Base-by-base conservation (phyloP, 2,329 filamentous ascomycete species). In the Venturia effusa region DNA sequence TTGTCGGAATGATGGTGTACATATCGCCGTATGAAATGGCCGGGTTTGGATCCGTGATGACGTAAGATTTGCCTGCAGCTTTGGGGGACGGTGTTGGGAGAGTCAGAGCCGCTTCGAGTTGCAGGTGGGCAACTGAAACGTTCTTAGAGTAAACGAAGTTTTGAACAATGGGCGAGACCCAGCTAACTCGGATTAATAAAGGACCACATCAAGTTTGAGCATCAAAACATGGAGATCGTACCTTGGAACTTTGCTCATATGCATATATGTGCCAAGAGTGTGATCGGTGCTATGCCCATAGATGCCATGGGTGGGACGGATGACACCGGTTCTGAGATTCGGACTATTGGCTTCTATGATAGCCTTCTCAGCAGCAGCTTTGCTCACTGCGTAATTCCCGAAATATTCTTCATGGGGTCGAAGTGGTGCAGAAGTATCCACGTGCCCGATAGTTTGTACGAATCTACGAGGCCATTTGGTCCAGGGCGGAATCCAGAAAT, bases 301-400 rank as follows among this genome's bases (percentile, higher is more conserved):
- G 57, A 84, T 77, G 34, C 75, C 78, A 67, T 83, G 83, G 15
- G 78, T 77, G 0, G 82, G 82, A 1, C 83, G 77, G 66, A 85
- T 79, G 59, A 75, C 75, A 8, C 82, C 83, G 0, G 82, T 84
- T 11, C 81, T 77, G 70, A 85, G 81, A 8, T 61, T 64, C 10
- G 68, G 67, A 37, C 71, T 65, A 69, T 81, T 76, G 32, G 79
- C 78, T 10, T 67, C 71, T 64, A 80, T 79, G 11, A 84, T 77
- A 10, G 83, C 66, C 17, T 77, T 73, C 71, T 84, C 83, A 1
- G 81, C 81, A 64, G 78, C 75, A 7, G 78, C 76, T 68, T 84
- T 84, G 62, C 77, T 78, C 24, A 72, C 75, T 41, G 80, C 78
- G 64, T 85, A 85, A 70, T 81, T 69, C 43, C 57, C 64, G 41